Base-by-base conservation (phyloP, 2,329 filamentous ascomycete species). In the Scedosporium dehoogii region DNA sequence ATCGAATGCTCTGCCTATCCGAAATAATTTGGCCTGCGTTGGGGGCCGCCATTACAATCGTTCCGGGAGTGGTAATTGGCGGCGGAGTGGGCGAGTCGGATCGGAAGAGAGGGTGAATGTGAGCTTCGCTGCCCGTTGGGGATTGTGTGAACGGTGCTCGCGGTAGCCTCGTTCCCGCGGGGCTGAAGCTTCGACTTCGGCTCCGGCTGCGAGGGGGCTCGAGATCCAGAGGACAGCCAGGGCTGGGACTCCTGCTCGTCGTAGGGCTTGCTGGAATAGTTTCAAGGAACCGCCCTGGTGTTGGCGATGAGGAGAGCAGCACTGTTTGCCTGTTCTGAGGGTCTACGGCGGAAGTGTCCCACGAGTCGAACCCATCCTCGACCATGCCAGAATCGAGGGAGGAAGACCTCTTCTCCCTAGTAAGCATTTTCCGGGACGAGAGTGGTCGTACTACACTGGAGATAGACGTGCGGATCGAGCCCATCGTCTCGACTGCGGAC, bases 51-150 rank as follows among this genome's bases (percentile, higher is more conserved):
- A 85, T 78, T 58, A 92, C 87, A 16, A 87, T 80, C 0, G 89
- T 92, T 0, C 88, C 87, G 0, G 87, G 85, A 0, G 87, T 89
- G 1, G 82, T 80, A 5, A 83, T 74, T 0, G 88, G 84, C 1
- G 88, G 85, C 6, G 88, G 87, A 1, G 79, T 81, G 0, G 87
- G 87, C 48, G 85, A 89, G 69, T 90, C 87, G 5, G 86, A 86
- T 64, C 89, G 81, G 76, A 92, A 92, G 3, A 92, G 79, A 7
- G 89, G 89, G 71, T 92, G 89, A 56, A 92, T 91, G 69, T 91
- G 85, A 3, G 85, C 79, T 71, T 92, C 87, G 18, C 21, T 62
- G 42, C n/a, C 27, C 23, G 23, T 38, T 25, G 56, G 25, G n/a
- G 56, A 18, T 38, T 33, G 38, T 18, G 58, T n/a, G 9, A n/a